Conservation (phyloP, 768 basidiomycete species). For the Boletus reticuloceps region DNA sequence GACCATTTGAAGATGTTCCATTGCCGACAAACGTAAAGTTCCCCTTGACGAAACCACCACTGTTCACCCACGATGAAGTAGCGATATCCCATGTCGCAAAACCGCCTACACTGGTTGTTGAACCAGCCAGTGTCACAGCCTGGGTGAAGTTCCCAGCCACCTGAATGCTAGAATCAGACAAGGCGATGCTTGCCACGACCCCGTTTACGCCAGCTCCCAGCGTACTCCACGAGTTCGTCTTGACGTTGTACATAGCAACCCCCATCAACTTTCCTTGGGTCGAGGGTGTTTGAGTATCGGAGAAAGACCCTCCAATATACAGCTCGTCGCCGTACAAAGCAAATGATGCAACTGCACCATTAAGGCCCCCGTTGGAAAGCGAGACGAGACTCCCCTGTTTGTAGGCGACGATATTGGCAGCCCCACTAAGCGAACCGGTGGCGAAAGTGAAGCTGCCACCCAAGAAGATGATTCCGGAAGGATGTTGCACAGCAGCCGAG, state of each 20-base stretch:
- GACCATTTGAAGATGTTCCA: conserved; percentile 46
- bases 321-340: conserved; percentile 60
- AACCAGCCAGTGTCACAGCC: conserved; percentile 36
- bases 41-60: conserved; percentile 72
- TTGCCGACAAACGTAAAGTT: conserved; percentile 69
- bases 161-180: conserved; percentile 51
- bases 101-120: conserved; percentile 47
- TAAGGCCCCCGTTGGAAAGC: conserved; percentile 67
- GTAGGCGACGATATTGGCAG: conserved; percentile 72
- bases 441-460: conserved; percentile 74
- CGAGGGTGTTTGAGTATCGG: conserved; percentile 57
- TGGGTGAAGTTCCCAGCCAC: conserved; percentile 77
- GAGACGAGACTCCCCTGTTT: conserved; percentile 53
- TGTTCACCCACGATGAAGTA: conserved; percentile 63
- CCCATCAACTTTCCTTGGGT: conserved; percentile 51
- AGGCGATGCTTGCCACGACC: conserved; percentile 56
- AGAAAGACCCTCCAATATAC: conserved; percentile 88
- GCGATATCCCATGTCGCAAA: conserved; percentile 73
- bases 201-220: conserved; percentile 79
- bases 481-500: conserved; percentile 59
- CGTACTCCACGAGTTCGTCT: conserved; percentile 60
- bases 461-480: conserved; percentile 64
- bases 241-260: conserved; percentile 71
- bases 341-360: conserved; percentile 73
- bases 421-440: conserved; percentile 51